A percentile compares a stretch with the other conserved stretches of the same genome.
These are phyloP conservation scores for Tephrocybe sp. DNA, from an alignment of 768 basidiomycete genomes.

Conservation along the genomic window DNA sequence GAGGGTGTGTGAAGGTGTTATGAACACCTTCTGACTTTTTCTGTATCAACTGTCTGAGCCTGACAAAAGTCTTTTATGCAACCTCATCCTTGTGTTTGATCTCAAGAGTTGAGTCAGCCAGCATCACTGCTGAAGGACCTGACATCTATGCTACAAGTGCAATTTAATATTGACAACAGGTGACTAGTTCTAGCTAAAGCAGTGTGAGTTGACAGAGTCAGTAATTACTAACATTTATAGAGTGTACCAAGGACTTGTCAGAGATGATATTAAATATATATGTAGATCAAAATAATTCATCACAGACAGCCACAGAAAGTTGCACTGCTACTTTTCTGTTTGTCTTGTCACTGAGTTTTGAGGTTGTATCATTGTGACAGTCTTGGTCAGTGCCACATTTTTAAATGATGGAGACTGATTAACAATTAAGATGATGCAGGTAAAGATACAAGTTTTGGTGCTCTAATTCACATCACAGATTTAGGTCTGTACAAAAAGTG, in stretches of 20 bases:
- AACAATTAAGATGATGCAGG: not conserved
- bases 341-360: not conserved
- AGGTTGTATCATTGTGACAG: not conserved
- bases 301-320: not conserved
- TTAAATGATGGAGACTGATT: not conserved
- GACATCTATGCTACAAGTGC: too few species aligned
- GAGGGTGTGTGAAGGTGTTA: not conserved
- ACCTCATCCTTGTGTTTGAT: not conserved
- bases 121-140: not conserved
- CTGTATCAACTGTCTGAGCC: too few species aligned
- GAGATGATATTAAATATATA: too few species aligned
- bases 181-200: too few species aligned
- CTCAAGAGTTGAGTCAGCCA: not conserved
- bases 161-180: too few species aligned
- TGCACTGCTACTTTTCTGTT: not conserved
- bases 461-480: slow-evolving; percentile 31
- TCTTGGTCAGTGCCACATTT: not conserved
- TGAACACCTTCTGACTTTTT: not conserved
- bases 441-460: not conserved
- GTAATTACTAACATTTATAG: too few species aligned
- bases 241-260: too few species aligned
- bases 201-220: too few species aligned
- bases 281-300: too few species aligned
- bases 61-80: too few species aligned
- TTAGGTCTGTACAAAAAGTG: slow-evolving; percentile 78